phyloP scores from a whole-genome alignment of 2,329 filamentous ascomycete genomes.

The Exophiala spinifera region DNA sequence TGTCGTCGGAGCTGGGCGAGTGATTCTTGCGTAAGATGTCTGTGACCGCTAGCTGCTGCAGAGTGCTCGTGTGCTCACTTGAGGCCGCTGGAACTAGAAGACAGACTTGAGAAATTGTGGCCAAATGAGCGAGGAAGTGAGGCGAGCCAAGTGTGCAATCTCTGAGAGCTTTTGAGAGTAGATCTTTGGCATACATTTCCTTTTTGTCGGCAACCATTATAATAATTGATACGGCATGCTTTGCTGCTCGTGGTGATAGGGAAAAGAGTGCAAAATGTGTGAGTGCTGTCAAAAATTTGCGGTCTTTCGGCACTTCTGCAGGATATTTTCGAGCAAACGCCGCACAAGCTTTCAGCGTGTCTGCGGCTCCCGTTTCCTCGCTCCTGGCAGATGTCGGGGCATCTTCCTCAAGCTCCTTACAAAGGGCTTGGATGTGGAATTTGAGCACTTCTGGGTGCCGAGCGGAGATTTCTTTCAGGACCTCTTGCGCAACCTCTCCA shows the following conservation, averaged over 20 bases:
- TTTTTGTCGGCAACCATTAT: conserved; percentile 73
- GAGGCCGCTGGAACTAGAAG: conserved; percentile 70
- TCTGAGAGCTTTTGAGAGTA: conserved; percentile 72
- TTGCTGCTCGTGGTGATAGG: conserved; percentile 75
- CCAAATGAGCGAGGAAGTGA: conserved; percentile 64
- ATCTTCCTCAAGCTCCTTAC: conserved; percentile 77
- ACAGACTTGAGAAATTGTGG: conserved; percentile 63
- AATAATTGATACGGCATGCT: conserved; percentile 89
- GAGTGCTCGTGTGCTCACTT: conserved; percentile 69
- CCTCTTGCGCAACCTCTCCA: conserved; percentile 75
- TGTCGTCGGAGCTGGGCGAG: conserved; percentile 48
- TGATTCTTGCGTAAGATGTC: conserved; percentile 68
- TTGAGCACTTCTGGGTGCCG: conserved; percentile 88
- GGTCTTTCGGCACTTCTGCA: conserved; percentile 75
- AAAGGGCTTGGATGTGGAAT: conserved; percentile 86
- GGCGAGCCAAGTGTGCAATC: conserved; percentile 69
- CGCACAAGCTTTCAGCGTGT: conserved; percentile 90
- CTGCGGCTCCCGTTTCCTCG: conserved; percentile 73
- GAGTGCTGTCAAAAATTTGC: conserved; percentile 76
- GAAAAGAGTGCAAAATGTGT: conserved; percentile 81
- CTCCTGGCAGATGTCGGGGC: conserved; percentile 66
- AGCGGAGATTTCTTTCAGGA: conserved; percentile 88
- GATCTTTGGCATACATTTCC: conserved; percentile 79
- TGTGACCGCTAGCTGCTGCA: conserved; percentile 73
- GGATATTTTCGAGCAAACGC: conserved; percentile 86